Base-by-base conservation (phyloP, 176 grass and related monocot genomes). In the Cenchrus fungigraminus region DNA sequence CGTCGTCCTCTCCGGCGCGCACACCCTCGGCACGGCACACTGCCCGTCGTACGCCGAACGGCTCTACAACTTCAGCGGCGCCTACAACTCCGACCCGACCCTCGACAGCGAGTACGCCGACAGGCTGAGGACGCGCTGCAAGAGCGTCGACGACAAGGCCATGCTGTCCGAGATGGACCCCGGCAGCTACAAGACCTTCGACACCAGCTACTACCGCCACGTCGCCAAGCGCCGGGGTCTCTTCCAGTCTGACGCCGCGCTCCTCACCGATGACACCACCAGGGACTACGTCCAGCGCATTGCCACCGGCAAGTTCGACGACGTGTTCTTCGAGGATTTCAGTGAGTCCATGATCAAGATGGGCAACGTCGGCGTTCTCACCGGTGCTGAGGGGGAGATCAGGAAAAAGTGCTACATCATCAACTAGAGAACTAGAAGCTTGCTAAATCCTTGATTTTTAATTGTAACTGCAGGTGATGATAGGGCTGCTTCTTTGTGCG, bases 131-230 rank as follows among this genome's bases (percentile, higher is more conserved):
- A 22, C 4, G 1, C 70, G 55, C 16, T 97, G 95, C 83, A 89
- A 22, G 65, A 86, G 86, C 60, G 20, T 34, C 2, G 66, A 85
- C 4, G 95, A 94, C 60, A 50, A 4, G 2, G 31, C 43, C 5
- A 86, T 67, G 73, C n/a, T 94, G 0, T 62, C 93, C 4, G 95
- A 97, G 88, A 97, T 97, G 95, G 95, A 94, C 71, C 92, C 95
- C 0, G 90, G 90, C 4, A 94, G 92, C 82, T 92, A 86, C 90
- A 92, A 32, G 77, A 92, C 88, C 40, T 97, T 97, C 31, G 95
- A 97, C 88, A 77, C 69, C 0, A 83, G 83, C 76, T 97, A 97
- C 80, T 97, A 92, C 73, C 83, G 88, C 13, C 71, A 88, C 0
- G 86, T 97, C 8, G 65, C 81, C 55, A 84, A 88, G 78, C 60